Conservation (phyloP, 148 eudicot species). For the Drosera capensis region DNA sequence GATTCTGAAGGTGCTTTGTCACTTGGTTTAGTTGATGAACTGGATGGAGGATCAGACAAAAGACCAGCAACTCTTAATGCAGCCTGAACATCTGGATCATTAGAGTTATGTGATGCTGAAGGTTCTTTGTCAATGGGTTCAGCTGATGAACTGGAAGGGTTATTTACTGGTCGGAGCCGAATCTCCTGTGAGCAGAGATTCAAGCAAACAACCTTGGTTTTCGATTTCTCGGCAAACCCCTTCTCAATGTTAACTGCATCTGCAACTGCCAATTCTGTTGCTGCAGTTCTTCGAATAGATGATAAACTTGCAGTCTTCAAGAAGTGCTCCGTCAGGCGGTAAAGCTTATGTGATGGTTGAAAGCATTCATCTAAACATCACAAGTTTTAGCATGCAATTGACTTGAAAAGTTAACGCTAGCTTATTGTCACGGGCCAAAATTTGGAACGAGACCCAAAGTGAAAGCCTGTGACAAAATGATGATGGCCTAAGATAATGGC, state of each 20-base stretch:
- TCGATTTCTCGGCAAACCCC: constrained; percentile 64
- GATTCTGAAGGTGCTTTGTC: no score
- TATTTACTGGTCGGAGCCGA: constrained; percentile 25
- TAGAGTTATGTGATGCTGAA: no score
- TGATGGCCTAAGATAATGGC: no score
- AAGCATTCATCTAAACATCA: not conserved
- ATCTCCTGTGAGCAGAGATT: constrained; percentile 81
- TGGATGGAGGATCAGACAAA: no score
- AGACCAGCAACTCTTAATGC: no score
- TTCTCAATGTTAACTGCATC: constrained; percentile 91
- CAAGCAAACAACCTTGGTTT: constrained; percentile 71
- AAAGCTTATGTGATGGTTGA: constrained; percentile 18
- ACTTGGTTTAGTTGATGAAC: no score
- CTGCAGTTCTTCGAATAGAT: constrained; percentile 49
- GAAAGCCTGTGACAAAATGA: no score
- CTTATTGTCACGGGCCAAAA: no score
- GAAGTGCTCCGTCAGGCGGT: constrained; percentile 86
- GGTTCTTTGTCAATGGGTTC: constrained; percentile 14
- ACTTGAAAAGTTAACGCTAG: no score
- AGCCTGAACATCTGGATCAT: no score
- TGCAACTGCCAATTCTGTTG: constrained; percentile 84
- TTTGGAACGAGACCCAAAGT: no score
- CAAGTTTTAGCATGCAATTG: not conserved
- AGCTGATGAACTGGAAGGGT: constrained; percentile 15
- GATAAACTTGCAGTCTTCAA: constrained; percentile 60